A percentile compares a stretch with the other conserved stretches of the same genome.
Conservation (phyloP, 2,329 filamentous ascomycete species). For the Sarocladiaceae sp. region DNA sequence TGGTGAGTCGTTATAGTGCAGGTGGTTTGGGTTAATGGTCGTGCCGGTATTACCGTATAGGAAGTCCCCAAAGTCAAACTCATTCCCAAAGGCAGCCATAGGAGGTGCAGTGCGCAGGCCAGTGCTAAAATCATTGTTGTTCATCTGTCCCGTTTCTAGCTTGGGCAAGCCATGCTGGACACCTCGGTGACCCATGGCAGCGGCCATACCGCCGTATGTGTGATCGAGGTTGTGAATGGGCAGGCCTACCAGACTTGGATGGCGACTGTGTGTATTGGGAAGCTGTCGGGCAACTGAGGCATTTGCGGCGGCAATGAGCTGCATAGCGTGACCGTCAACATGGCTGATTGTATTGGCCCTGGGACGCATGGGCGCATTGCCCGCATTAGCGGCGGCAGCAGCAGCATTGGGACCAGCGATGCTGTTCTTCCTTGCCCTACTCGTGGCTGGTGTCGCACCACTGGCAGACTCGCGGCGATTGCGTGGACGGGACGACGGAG, state of each 20-base stretch:
- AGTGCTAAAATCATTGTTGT: constrained; percentile 50
- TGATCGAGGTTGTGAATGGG: constrained; percentile 52
- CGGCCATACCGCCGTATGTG: constrained; percentile 70
- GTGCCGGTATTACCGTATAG: constrained; percentile 51
- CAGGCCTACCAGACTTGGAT: constrained; percentile 69
- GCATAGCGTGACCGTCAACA: constrained; percentile 73
- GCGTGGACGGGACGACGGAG: constrained; percentile 79
- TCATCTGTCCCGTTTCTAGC: constrained; percentile 73
- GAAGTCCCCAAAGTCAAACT: constrained; percentile 39
- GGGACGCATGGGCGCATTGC: constrained; percentile 60
- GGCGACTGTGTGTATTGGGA: constrained; percentile 59
- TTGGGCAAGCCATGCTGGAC: constrained; percentile 69
- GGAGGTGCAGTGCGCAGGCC: constrained; percentile 74
- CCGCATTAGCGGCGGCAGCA: constrained; percentile 42
- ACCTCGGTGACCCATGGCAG: constrained; percentile 61
- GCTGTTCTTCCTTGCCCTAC: constrained; percentile 87
- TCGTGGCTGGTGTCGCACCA: constrained; percentile 60
- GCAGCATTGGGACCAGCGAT: constrained; percentile 55
- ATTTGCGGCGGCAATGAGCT: constrained; percentile 62
- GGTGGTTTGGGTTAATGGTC: constrained; percentile 66
- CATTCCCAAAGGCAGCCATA: constrained; percentile 13
- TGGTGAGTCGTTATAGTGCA: constrained; percentile 82
- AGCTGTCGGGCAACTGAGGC: constrained; percentile 45
- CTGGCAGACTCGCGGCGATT: constrained; percentile 88
- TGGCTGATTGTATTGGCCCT: constrained; percentile 96